Conservation (phyloP, 352 stramenopile species). For the Globisporangium heterothallicum region DNA sequence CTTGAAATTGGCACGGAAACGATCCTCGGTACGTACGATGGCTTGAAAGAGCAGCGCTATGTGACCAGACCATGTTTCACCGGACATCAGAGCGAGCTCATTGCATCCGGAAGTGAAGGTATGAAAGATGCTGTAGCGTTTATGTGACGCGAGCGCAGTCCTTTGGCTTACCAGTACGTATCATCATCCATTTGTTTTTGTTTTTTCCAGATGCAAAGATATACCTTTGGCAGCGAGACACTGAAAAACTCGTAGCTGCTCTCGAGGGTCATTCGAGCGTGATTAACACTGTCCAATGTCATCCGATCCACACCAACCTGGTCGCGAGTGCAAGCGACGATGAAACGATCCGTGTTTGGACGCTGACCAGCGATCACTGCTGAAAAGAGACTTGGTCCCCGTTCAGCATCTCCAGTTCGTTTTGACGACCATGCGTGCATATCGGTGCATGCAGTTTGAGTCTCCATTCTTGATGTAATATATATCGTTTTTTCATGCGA, state of each 20-base stretch:
- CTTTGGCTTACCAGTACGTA: too few species aligned
- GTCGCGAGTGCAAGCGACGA: slow-evolving; percentile 72
- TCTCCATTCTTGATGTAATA: slow-evolving; percentile 7
- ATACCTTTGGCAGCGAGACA: slow-evolving; percentile 56
- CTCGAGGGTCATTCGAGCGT: slow-evolving; percentile 56
- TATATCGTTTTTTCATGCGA: too few species aligned
- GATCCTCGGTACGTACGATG: slow-evolving; percentile 42
- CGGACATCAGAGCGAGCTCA: slow-evolving; percentile 40
- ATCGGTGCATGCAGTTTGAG: background rate
- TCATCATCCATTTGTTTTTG: background rate
- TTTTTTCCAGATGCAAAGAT: slow-evolving; percentile 41
- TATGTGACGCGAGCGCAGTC: background rate
- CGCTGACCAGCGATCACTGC: slow-evolving; percentile 9
- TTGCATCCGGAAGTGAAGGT: slow-evolving; percentile 74
- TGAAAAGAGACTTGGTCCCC: background rate
- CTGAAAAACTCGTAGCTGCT: slow-evolving; percentile 28
- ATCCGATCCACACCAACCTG: slow-evolving; percentile 44
- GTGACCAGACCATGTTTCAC: slow-evolving; percentile 59
- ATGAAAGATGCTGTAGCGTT: background rate
- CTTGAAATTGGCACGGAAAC: slow-evolving; percentile 38
- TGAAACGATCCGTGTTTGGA: slow-evolving; percentile 55
- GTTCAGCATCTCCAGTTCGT: background rate
- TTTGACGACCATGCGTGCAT: background rate
- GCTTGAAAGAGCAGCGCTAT: slow-evolving; percentile 58
- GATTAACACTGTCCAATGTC: slow-evolving; percentile 59